Percentiles rank a stretch among this genome's conserved stretches.
Evolutionary conservation across 139 green algal genomes (phyloP).

Genomic region (Chlamydomonas schloesseri): DNA sequence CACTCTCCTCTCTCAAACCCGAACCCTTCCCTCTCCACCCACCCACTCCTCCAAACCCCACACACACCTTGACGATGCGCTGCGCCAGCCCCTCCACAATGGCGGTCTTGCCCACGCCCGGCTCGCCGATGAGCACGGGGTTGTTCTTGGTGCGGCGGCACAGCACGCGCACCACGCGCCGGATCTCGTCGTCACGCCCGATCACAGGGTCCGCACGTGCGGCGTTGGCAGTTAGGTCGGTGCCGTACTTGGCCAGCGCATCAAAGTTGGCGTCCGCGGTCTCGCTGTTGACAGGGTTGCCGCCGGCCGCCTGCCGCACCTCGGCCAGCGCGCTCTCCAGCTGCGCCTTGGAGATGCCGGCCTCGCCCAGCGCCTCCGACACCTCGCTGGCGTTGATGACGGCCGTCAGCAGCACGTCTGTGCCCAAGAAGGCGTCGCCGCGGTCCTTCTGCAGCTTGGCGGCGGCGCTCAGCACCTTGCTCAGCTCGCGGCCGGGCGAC

Average conservation of each 20-base stretch:
- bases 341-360: conserved; percentile 68
- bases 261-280: conserved; percentile 89
- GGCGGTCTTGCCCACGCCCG: conserved; percentile 81
- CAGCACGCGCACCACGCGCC: conserved; percentile 89
- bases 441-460: conserved; percentile 79
- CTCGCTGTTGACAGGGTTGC: conserved; percentile 59
- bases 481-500: conserved; percentile 4
- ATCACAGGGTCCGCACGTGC: conserved; percentile 96
- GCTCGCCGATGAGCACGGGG: conserved; percentile 95
- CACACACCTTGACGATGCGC: conserved; percentile 85
- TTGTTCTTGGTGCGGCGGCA: conserved; percentile 98
- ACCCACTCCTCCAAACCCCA: conserved; percentile 70
- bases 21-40: background rate
- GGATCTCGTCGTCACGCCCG: conserved; percentile 84
- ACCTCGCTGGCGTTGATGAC: conserved; percentile 49
- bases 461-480: conserved; percentile 59
- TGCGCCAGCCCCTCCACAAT: conserved; percentile 94
- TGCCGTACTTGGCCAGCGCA: conserved; percentile 90
- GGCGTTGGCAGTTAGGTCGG: conserved; percentile 91
- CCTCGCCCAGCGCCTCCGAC: conserved; percentile 37
- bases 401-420: conserved; percentile 80
- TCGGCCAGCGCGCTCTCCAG: conserved; percentile 80
- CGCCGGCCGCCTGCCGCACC: conserved; percentile 58
- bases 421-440: conserved; percentile 80
- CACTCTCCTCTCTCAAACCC: too few species aligned